Base-by-base conservation (phyloP, 148 eudicot genomes). In the Rhododendron vialii region DNA sequence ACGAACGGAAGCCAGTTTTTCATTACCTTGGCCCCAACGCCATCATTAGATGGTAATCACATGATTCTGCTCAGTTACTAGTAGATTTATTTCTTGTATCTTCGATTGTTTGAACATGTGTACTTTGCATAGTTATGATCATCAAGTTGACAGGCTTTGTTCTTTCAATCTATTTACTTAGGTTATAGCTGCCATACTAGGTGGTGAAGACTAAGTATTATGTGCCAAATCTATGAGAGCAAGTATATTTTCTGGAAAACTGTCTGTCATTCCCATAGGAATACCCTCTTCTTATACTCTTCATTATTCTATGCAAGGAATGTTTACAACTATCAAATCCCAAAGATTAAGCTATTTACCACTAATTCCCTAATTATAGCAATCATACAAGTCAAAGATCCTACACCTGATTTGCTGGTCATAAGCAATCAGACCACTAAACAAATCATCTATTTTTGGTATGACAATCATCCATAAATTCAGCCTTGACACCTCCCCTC, bases 1-100 rank as follows among this genome's bases (percentile, higher is more conserved):
- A 96, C 99, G 55, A 96, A 96, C 89, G 99, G 99, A 88, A 96
- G 99, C 90, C 98, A 96, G 90, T 96, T 96, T 85, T 96, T 96
- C 45, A 93, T 96, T 48, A 93, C 96, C 84, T 89, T 96, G 88
- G 96, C 96, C 76, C 98, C 98, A 22, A 90, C 94, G 24, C 98
- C 93, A 41, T 92, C 98, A 36, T 92, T 96, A 30, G 98, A 96
- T 89, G 98, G 99, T 95, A 93, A 86, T 81, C 20, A 87, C 88
- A 17, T 45, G 61, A 12, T 45, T 80, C 35, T 43, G 14, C 36
- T 76, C 24, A 35, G 24, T 84, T 48, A 33, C 80, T 15, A 38
- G 48, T 51, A 75, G 30, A 38, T 82, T 73, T 38, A 24, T 71
- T 82, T 22, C n/a, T 2, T 35, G 2, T 5, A 45, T 86, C 17